phyloP scores from a whole-genome alignment of 2,329 filamentous ascomycete species.

The Phaeoacremonium minimum region DNA sequence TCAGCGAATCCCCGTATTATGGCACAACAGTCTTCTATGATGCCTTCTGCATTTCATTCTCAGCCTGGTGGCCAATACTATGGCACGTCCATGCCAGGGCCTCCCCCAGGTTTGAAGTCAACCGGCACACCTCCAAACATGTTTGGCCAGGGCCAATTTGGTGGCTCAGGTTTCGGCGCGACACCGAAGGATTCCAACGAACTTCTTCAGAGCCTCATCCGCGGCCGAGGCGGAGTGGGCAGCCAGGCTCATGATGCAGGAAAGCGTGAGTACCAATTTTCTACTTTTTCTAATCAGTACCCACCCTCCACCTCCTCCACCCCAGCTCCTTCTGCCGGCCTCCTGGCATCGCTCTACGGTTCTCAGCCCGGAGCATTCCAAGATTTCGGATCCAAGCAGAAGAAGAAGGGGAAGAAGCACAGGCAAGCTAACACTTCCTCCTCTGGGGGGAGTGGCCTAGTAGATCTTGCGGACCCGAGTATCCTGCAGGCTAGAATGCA shows the following conservation, averaged over 20 bases:
- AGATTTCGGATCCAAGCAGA: slow-evolving; percentile 93
- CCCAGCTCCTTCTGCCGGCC: slow-evolving; percentile 84
- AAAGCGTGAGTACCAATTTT: slow-evolving; percentile 99
- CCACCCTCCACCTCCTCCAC: slow-evolving; percentile 76
- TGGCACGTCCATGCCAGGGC: slow-evolving; percentile 80
- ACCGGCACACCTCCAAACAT: slow-evolving; percentile 92
- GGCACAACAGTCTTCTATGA: slow-evolving; percentile 84
- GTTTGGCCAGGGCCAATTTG: slow-evolving; percentile 86
- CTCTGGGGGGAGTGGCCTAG: slow-evolving; percentile 97
- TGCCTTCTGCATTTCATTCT: slow-evolving; percentile 61
- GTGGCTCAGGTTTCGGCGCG: slow-evolving; percentile 63
- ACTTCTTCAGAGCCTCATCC: slow-evolving; percentile 77
- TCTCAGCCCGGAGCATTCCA: slow-evolving; percentile 80
- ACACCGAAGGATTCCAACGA: slow-evolving; percentile 71
- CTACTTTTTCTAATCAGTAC: slow-evolving; percentile 86
- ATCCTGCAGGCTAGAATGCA: slow-evolving; percentile 98
- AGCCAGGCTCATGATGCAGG: slow-evolving; percentile 75
- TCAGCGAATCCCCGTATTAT: slow-evolving; percentile 76
- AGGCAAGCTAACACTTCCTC: slow-evolving; percentile 99
- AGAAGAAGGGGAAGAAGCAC: slow-evolving; percentile 99
- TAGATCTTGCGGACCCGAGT: slow-evolving; percentile 99
- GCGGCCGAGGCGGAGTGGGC: slow-evolving; percentile 62
- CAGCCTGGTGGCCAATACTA: slow-evolving; percentile 71
- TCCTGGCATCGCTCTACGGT: slow-evolving; percentile 89
- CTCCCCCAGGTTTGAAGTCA: slow-evolving; percentile 91